phyloP scores from a whole-genome alignment of 352 stramenopile species.

The Globisporangium cylindrosporum region DNA sequence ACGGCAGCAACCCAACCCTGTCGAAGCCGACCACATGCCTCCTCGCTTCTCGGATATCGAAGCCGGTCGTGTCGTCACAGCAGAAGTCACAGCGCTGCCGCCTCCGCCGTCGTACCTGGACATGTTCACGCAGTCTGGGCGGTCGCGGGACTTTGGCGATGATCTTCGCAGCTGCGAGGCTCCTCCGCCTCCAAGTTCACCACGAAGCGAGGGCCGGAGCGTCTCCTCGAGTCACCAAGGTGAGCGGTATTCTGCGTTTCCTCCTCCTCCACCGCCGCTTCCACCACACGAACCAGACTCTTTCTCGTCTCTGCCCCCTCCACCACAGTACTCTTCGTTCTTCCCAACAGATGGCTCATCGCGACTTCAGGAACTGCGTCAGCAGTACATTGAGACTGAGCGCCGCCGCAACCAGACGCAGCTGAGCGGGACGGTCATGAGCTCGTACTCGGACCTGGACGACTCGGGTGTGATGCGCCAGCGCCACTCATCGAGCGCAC shows the following conservation, averaged over 20 bases:
- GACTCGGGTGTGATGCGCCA: slow-evolving; percentile 56
- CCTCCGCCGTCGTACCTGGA: slow-evolving; percentile 39
- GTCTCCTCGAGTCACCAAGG: slow-evolving; percentile 17
- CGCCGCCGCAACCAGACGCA: slow-evolving; percentile 44
- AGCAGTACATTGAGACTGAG: slow-evolving; percentile 72
- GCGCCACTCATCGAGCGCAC: neutral
- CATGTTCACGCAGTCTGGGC: slow-evolving; percentile 34
- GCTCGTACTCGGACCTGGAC: slow-evolving; percentile 68
- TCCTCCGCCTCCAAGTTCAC: slow-evolving; percentile 14
- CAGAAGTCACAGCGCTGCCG: slow-evolving; percentile 23
- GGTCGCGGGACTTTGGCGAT: slow-evolving; percentile 12
- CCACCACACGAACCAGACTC: slow-evolving; percentile 12
- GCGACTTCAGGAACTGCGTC: slow-evolving; percentile 49
- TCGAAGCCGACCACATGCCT: slow-evolving; percentile 13
- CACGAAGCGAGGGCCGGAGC: slow-evolving; percentile 20
- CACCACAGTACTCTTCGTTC: slow-evolving; percentile 24
- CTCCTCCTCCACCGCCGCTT: neutral
- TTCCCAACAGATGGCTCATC: slow-evolving; percentile 17
- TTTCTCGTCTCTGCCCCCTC: slow-evolving; percentile 15
- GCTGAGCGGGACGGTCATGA: slow-evolving; percentile 36
- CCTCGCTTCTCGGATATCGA: slow-evolving; percentile 43
- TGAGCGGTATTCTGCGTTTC: neutral
- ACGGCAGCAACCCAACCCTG: neutral
- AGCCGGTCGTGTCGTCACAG: slow-evolving; percentile 25
- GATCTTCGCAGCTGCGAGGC: neutral